phyloP scores from a whole-genome alignment of 2,329 filamentous ascomycete genomes.

The Tolypocladium endophyticum region DNA sequence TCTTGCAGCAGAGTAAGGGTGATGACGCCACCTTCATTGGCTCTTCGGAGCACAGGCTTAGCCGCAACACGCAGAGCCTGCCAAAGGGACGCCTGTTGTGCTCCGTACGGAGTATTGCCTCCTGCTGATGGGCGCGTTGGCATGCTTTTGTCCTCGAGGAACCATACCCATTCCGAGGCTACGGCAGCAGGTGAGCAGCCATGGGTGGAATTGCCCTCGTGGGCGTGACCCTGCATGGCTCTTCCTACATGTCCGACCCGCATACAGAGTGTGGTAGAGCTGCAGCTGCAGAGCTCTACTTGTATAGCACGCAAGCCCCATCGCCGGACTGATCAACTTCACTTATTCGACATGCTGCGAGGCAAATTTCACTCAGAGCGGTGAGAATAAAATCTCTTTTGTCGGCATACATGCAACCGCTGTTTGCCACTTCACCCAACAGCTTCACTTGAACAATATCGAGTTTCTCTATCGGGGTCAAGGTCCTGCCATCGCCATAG shows the following conservation, averaged over 20 bases:
- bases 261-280: not conserved
- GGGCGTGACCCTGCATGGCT: conserved; percentile 1
- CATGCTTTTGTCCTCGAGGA: not conserved
- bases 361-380: not conserved
- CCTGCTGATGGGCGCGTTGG: not conserved
- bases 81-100: not conserved
- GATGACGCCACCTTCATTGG: not conserved
- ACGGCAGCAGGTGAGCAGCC: not conserved
- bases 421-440: not conserved
- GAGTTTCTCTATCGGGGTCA: not conserved
- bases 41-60: not conserved
- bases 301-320: not conserved
- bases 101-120: not conserved
- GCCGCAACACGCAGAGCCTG: not conserved
- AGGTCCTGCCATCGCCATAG: not conserved
- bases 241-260: not conserved
- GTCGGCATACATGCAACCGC: not conserved
- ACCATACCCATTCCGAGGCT: not conserved
- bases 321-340: not conserved
- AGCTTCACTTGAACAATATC: not conserved
- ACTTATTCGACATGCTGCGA: not conserved
- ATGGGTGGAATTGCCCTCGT: conserved; percentile 3
- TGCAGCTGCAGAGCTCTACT: not conserved
- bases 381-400: not conserved
- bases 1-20: not conserved